phyloP scores from a whole-genome alignment of 2,329 filamentous ascomycete species.

The Epichloe scottii region DNA sequence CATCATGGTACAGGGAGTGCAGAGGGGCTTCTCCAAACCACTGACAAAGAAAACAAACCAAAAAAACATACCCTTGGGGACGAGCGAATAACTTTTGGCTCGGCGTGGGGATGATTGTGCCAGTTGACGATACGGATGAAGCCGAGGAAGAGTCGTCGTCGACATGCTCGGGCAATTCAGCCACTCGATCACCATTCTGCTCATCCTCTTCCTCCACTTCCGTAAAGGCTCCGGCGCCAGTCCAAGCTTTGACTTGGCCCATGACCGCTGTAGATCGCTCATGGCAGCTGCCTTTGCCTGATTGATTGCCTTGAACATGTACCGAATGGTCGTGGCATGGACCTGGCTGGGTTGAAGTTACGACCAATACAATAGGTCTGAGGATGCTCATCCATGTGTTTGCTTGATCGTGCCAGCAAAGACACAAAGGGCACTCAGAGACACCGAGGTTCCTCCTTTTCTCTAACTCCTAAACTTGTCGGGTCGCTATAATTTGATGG shows the following conservation, averaged over 20 bases:
- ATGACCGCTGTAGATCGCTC: slow-evolving; percentile 71
- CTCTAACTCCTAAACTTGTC: not conserved
- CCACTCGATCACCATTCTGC: slow-evolving; percentile 23
- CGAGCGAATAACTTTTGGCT: slow-evolving; percentile 62
- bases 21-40: too few relatives aligned
- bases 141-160: slow-evolving; percentile 60
- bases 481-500: not conserved
- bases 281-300: slow-evolving; percentile 32
- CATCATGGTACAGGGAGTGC: not conserved
- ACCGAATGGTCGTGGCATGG: not conserved
- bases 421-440: not conserved
- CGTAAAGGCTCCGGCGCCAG: slow-evolving; percentile 37
- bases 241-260: slow-evolving; percentile 63
- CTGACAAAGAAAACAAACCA: not conserved
- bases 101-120: slow-evolving; percentile 74
- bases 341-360: not conserved
- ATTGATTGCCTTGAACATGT: not conserved
- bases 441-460: not conserved
- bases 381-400: not conserved
- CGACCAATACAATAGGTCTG: not conserved
- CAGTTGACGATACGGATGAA: slow-evolving; percentile 80
- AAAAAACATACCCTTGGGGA: slow-evolving; percentile 44
- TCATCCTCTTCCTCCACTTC: slow-evolving; percentile 40
- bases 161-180: slow-evolving; percentile 31
- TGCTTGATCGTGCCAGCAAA: not conserved